Conservation (phyloP, 1,284 basidiomycete genomes). For the Leccinum pachyderme region DNA sequence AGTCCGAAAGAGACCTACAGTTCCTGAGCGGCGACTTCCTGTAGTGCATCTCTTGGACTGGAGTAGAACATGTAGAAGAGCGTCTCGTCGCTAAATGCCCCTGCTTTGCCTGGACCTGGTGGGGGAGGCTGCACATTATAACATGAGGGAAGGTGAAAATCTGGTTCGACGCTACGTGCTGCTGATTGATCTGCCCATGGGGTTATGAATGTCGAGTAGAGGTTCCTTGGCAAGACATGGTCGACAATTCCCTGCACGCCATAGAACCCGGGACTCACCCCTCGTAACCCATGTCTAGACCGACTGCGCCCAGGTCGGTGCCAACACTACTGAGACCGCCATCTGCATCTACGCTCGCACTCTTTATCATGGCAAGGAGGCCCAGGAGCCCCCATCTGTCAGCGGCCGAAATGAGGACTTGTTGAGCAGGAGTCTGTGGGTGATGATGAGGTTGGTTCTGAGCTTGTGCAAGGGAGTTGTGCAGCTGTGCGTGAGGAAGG, state of each 20-base stretch:
- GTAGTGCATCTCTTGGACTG: conserved; percentile 87
- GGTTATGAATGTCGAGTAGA: conserved; percentile 94
- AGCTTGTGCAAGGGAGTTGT: conserved; percentile 27
- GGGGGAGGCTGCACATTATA: conserved; percentile 93
- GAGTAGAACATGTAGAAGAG: conserved; percentile 99
- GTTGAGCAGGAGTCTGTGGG: conserved; percentile 90
- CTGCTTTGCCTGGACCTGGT: conserved; percentile 84
- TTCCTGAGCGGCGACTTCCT: conserved; percentile 95
- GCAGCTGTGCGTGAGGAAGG: conserved; percentile 33
- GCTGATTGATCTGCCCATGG: conserved; percentile 93
- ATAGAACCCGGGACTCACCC: conserved; percentile 58
- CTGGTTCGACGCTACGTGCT: conserved; percentile 82
- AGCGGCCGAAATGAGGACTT: conserved; percentile 90
- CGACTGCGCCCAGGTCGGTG: conserved; percentile 90
- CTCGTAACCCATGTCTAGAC: conserved; percentile 83
- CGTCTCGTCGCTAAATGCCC: conserved; percentile 94
- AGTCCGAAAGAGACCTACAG: conserved; percentile 57
- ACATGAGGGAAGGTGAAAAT: conserved; percentile 90
- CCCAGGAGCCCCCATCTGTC: conserved; percentile 95
- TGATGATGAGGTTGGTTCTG: conserved; percentile 41
- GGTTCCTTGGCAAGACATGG: conserved; percentile 47
- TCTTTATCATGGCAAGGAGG: conserved; percentile 89
- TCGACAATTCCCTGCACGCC: conserved; percentile 19
- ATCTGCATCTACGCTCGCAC: conserved; percentile 76
- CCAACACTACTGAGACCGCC: conserved; percentile 85